Conservation (phyloP, 2,329 filamentous ascomycete genomes). For the Alternaria longipes region DNA sequence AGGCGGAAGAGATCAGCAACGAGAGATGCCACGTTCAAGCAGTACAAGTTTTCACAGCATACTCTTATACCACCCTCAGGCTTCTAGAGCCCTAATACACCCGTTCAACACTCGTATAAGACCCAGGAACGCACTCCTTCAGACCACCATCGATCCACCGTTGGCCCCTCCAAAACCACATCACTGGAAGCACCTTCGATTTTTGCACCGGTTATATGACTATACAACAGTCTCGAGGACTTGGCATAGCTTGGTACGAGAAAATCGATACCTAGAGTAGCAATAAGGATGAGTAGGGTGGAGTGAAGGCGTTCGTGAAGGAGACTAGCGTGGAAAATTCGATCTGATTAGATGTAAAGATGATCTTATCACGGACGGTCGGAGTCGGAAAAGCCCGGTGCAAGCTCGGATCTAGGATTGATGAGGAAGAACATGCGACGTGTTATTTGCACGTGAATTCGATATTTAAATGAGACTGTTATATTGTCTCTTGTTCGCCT, state of each 20-base stretch:
- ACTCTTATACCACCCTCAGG: not conserved
- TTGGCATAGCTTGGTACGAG: constrained; percentile 5
- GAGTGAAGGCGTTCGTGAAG: not conserved
- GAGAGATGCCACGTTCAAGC: not conserved
- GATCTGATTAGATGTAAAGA: constrained; percentile 21
- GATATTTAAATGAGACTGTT: not conserved
- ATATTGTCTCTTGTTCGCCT: not conserved
- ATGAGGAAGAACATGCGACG: not conserved
- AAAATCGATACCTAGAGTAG: not conserved
- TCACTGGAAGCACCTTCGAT: not conserved
- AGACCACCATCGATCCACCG: not conserved
- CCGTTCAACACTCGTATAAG: not conserved
- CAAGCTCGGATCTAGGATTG: not conserved
- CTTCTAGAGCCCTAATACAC: not conserved
- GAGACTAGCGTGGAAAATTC: constrained; percentile 16
- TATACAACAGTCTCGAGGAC: not conserved
- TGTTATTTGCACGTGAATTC: not conserved
- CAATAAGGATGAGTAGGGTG: not conserved
- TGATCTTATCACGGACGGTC: constrained; percentile 7
- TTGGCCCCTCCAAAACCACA: not conserved
- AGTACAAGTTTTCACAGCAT: not conserved
- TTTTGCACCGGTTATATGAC: not conserved
- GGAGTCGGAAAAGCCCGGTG: not conserved
- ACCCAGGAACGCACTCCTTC: not conserved
- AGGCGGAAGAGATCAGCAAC: not conserved